Evolutionary conservation across 2,329 filamentous ascomycete species (phyloP).

Genomic region (Chalaropsis ovoidea): DNA sequence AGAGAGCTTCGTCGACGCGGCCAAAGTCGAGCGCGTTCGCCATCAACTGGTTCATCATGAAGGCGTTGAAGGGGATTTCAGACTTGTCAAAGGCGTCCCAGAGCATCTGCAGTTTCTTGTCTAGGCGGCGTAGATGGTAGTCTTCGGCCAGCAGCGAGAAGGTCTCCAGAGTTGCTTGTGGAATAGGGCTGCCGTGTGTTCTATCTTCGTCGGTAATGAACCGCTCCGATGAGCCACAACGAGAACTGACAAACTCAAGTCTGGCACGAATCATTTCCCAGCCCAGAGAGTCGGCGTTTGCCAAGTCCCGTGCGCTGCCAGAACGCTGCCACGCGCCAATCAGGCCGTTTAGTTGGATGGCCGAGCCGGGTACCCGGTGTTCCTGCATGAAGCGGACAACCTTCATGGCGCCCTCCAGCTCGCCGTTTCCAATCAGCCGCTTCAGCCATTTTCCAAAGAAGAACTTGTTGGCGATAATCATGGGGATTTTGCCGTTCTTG

Average conservation of each 20-base stretch:
- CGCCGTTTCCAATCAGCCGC: conserved; percentile 61
- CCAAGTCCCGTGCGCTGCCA: conserved; percentile 43
- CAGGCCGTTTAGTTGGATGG: conserved; percentile 72
- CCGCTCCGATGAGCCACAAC: conserved; percentile 29
- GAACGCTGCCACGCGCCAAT: conserved; percentile 67
- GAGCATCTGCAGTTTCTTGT: conserved; percentile 48
- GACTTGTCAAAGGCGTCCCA: conserved; percentile 53
- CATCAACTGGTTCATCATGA: conserved; percentile 71
- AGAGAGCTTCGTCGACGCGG: conserved; percentile 44
- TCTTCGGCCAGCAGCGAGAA: conserved; percentile 65
- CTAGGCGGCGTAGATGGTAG: conserved; percentile 54
- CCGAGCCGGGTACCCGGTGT: conserved; percentile 55
- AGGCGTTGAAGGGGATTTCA: conserved; percentile 57
- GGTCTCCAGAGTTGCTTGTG: conserved; percentile 61
- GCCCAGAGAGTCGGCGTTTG: conserved; percentile 56
- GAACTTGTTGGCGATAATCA: conserved; percentile 57
- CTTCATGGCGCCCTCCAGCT: conserved; percentile 58
- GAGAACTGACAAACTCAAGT: conserved; percentile 50
- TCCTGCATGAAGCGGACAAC: conserved; percentile 68
- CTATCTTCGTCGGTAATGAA: conserved; percentile 9
- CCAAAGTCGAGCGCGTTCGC: conserved; percentile 54
- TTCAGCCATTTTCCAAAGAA: conserved; percentile 87
- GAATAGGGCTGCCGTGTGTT: conserved; percentile 32
- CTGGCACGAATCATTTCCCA: conserved; percentile 68
- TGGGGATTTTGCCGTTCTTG: conserved; percentile 37